Evolutionary conservation across 2,329 filamentous ascomycete genomes (phyloP).

Genomic region (Talaromyces amestolkiae): DNA sequence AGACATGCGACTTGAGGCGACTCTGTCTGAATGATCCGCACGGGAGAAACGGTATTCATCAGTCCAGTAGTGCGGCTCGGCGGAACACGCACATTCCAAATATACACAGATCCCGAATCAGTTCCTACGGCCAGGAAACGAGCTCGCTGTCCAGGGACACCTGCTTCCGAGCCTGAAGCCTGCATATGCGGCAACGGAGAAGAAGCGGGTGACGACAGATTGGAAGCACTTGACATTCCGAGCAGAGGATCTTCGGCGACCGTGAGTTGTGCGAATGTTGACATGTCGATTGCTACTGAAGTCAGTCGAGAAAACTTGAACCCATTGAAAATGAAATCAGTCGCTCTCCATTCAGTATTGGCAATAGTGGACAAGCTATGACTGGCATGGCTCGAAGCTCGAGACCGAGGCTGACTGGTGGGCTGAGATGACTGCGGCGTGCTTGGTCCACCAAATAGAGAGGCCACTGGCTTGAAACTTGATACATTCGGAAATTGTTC

Average conservation of each 20-base stretch:
- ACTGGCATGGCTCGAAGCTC: constrained; percentile 32
- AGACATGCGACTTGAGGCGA: constrained; percentile 83
- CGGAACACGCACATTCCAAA: constrained; percentile 80
- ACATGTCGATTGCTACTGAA: constrained; percentile 69
- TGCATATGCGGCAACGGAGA: constrained; percentile 53
- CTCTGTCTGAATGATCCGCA: constrained; percentile 84
- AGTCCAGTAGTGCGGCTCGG: constrained; percentile 54
- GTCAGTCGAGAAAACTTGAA: constrained; percentile 63
- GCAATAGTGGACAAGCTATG: constrained; percentile 34
- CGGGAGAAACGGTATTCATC: constrained; percentile 62
- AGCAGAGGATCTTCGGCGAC: constrained; percentile 75
- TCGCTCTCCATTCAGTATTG: constrained; percentile 65
- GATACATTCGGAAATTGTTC: constrained; percentile 24
- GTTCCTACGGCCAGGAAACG: constrained; percentile 81
- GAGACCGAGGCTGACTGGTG: constrained; percentile 27
- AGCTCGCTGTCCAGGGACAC: constrained; percentile 81
- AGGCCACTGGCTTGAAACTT: constrained; percentile 31
- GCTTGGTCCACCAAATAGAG: constrained; percentile 51
- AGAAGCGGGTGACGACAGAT: constrained; percentile 53
- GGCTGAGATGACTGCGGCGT: constrained; percentile 20
- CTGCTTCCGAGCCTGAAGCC: constrained; percentile 44
- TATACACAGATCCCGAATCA: constrained; percentile 67
- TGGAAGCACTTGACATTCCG: constrained; percentile 55
- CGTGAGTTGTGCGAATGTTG: constrained; percentile 68
- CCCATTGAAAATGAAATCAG: constrained; percentile 61